A percentile compares a stretch with the other conserved stretches of the same genome.
Evolutionary conservation across 2,329 filamentous ascomycete species (phyloP).

Genomic region (Colletotrichum eleusines): DNA sequence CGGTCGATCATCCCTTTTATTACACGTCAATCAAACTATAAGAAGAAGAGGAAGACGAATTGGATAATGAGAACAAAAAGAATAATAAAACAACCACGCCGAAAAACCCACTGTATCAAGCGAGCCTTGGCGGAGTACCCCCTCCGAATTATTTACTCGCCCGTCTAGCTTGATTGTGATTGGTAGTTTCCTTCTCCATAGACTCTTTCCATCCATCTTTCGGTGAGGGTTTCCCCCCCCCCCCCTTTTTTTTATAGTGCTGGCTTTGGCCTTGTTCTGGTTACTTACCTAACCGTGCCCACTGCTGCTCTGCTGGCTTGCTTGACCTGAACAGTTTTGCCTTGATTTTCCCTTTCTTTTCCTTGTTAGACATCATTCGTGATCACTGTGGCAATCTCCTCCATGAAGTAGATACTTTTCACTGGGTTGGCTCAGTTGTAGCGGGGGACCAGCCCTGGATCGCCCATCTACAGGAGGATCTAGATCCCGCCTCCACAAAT

Average conservation of each 20-base stretch:
- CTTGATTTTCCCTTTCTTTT: not conserved
- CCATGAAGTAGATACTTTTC: too few species aligned
- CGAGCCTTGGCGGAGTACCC: not conserved
- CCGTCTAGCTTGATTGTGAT: not conserved
- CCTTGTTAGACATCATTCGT: not conserved
- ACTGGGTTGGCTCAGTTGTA: constrained; percentile 1
- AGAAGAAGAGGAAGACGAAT: too few species aligned
- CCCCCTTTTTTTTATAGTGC: too few species aligned
- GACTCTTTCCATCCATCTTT: not conserved
- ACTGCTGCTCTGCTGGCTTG: too few species aligned
- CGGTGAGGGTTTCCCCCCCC: too few species aligned
- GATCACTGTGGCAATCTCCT: not conserved
- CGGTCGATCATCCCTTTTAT: not conserved
- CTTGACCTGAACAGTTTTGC: not conserved
- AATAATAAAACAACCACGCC: not conserved
- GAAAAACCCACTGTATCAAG: not conserved
- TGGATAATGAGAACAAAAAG: not conserved
- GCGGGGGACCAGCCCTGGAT: constrained; percentile 6
- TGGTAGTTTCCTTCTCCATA: not conserved
- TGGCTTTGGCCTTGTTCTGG: too few species aligned
- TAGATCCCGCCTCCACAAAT: constrained; percentile 13
- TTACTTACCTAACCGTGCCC: too few species aligned
- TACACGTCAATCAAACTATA: not conserved
- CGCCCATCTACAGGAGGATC: not conserved
- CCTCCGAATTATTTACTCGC: not conserved